Base-by-base conservation (phyloP, 2,329 filamentous ascomycete genomes). In the Gaeumannomyces sp. region DNA sequence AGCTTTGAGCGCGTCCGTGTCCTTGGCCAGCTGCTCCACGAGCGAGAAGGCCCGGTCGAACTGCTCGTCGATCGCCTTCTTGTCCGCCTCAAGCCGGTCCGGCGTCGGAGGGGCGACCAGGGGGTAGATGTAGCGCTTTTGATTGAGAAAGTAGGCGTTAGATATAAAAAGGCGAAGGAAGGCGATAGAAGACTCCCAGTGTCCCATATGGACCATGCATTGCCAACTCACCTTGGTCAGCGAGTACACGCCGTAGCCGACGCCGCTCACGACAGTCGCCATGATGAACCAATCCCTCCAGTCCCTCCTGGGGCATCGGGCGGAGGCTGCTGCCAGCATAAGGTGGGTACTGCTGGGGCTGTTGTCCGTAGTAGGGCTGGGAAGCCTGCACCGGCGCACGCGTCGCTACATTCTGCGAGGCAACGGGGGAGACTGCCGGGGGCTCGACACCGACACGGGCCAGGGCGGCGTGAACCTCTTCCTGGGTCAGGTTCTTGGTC, bases 231-330 rank as follows among this genome's bases (percentile, higher is more conserved):
- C 90, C 85, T 96, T 96, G 67, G 93, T 91, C 22, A 97, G 84
- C 69, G 89, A 86, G 74, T 95, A 99, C 28, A 97, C 78, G 0
- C 93, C 94, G 73, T 97, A 98, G 56, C 92, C 85, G 27, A 97
- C 89, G 61, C 93, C 92, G 65, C 93, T 90, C 68, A 96, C 89
- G 16, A 98, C 91, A 0, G 95, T 99, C 10, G 95, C 95, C 92
- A 98, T 97, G 77, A 99, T 98, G 78, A 99, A 99, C 91, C 93
- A 98, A 75, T 99, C 95, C 67, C 96, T 86, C 95, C 95, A 99
- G 78, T 99, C 95, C 73, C 95, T 84, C 74, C 87, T 89, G 93
- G 93, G 2, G 87, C 78, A 64, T 84, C 81, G 1, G 83, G 83
- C 4, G 85, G 80, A 33, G 77, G 79, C 35, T 80, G 81, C 71